phyloP scores from a whole-genome alignment of 2,329 filamentous ascomycete species.

The Aspergillus unguis region DNA sequence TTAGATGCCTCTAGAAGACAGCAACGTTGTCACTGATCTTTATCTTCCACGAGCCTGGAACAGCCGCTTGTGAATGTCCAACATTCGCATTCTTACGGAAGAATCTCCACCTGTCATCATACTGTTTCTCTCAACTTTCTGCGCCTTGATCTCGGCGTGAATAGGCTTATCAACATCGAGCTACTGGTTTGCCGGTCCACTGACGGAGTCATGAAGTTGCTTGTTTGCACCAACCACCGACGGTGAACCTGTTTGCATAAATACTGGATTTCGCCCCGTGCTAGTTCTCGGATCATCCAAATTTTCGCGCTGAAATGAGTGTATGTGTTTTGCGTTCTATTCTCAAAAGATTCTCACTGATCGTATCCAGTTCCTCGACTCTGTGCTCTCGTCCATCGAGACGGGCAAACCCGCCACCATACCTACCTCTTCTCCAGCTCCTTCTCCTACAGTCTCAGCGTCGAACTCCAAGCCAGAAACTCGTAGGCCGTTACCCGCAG shows the following conservation, averaged over 20 bases:
- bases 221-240: constrained; percentile 37
- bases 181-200: constrained; percentile 18
- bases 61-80: constrained; percentile 8
- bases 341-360: constrained; percentile 20
- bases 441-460: constrained; percentile 24
- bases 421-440: constrained; percentile 22
- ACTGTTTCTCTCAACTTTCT: neutral
- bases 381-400: constrained; percentile 50
- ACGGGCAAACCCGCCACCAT: constrained; percentile 36
- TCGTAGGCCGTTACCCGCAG: constrained; percentile 19
- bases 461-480: constrained; percentile 22
- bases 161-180: constrained; percentile 13
- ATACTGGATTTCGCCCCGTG: constrained; percentile 11
- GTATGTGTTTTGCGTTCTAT: constrained; percentile 24
- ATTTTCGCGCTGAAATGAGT: constrained; percentile 33
- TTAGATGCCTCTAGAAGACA: constrained; percentile 24
- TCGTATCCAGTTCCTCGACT: constrained; percentile 47
- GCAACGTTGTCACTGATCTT: constrained; percentile 15
- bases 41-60: neutral
- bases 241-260: constrained; percentile 31
- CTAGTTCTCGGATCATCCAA: neutral
- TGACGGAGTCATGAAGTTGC: constrained; percentile 41
- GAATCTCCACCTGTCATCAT: neutral
- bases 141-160: constrained; percentile 9
- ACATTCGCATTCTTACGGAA: neutral